Conservation (phyloP, 768 basidiomycete genomes). For the Naganishia vishniacii region DNA sequence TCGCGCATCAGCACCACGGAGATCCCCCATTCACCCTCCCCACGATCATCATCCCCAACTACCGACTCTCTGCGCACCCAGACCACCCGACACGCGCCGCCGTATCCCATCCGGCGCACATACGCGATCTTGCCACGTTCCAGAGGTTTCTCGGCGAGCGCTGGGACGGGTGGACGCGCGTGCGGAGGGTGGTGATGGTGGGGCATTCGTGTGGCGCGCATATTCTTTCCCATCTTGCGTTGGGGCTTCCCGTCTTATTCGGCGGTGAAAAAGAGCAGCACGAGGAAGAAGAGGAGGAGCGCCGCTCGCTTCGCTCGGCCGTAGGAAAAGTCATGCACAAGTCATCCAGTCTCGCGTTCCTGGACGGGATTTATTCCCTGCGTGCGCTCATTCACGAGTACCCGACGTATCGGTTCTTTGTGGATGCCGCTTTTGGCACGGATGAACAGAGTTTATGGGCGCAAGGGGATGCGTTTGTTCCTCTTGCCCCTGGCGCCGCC, state of each 20-base stretch:
- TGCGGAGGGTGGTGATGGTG: constrained; percentile 15
- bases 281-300: no score
- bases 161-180: neutral
- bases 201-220: constrained; percentile 29
- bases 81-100: constrained; percentile 21
- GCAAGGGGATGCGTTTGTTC: neutral
- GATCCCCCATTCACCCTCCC: no score
- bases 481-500: no score
- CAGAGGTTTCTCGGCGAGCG: neutral
- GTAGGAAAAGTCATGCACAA: neutral
- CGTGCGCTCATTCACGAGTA: constrained; percentile 33
- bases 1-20: neutral
- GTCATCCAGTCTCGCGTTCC: constrained; percentile 25
- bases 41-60: constrained; percentile 24
- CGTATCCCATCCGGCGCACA: constrained; percentile 22
- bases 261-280: neutral
- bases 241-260: constrained; percentile 2
- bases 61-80: constrained; percentile 26
- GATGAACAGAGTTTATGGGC: neutral
- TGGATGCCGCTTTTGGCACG: constrained; percentile 31
- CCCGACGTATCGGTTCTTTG: constrained; percentile 33
- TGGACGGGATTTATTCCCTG: constrained; percentile 39
- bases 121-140: constrained; percentile 3
- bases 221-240: constrained; percentile 22
- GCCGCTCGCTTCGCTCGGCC: neutral